These are phyloP conservation scores for Trypethelium eluteriae DNA, from an alignment of 495 filamentous ascomycete genomes.

Conservation along the genomic window DNA sequence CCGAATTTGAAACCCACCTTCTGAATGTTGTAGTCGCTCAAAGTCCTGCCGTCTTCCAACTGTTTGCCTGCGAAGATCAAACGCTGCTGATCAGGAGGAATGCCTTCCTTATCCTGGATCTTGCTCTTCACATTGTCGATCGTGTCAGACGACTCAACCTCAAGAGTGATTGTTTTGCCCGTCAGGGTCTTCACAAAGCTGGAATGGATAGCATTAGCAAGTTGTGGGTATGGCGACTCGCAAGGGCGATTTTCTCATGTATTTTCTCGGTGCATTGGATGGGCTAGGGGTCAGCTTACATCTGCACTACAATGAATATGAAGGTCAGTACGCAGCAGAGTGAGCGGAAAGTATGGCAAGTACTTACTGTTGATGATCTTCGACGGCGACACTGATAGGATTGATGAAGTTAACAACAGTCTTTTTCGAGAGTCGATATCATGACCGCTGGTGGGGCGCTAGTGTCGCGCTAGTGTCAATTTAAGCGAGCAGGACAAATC, in stretches of 20 bases:
- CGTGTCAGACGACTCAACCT: constrained; percentile 90
- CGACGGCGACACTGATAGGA: background rate
- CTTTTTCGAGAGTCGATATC: constrained; percentile 10
- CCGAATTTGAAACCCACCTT: constrained; percentile 56
- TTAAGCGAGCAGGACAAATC: constrained; percentile 2
- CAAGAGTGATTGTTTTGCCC: constrained; percentile 98
- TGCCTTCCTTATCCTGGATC: constrained; percentile 98
- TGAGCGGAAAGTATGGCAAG: constrained; percentile 32
- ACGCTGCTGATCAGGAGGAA: constrained; percentile 97
- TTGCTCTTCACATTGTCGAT: constrained; percentile 58
- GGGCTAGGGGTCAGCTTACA: constrained; percentile 46
- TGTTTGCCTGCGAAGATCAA: constrained; percentile 99
- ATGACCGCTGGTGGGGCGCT: constrained; percentile 12
- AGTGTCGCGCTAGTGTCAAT: constrained; percentile 1
- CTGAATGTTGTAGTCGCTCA: constrained; percentile 99
- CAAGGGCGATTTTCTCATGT: constrained; percentile 17
- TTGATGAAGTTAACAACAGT: too few relatives aligned
- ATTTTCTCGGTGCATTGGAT: constrained; percentile 21
- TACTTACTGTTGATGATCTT: constrained; percentile 5
- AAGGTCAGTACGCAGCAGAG: background rate
- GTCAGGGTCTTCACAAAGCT: constrained; percentile 41
- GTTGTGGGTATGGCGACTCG: background rate
- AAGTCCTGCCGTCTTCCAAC: constrained; percentile 96
- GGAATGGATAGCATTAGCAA: background rate
- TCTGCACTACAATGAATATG: constrained; percentile 54